Conservation (phyloP, 768 basidiomycete genomes). For the Leccinum ochraceum region DNA sequence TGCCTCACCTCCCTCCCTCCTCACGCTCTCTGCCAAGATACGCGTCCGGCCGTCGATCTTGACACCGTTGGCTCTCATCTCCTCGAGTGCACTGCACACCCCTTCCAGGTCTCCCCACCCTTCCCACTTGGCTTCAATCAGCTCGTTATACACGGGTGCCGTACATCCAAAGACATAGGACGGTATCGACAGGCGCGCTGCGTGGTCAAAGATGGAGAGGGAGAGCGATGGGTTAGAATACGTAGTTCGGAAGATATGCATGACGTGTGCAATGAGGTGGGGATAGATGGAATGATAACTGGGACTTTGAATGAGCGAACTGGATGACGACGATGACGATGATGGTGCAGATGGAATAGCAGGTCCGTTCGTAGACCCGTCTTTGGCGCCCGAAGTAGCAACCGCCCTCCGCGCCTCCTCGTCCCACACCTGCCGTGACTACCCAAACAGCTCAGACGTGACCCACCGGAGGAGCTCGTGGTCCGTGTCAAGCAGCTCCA, state of each 20-base stretch:
- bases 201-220: slow-evolving; percentile 79
- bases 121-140: slow-evolving; percentile 85
- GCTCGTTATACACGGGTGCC: slow-evolving; percentile 84
- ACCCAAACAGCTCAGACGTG: slow-evolving; percentile 63
- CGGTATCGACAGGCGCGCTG: slow-evolving; percentile 68
- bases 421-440: slow-evolving; percentile 43
- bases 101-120: slow-evolving; percentile 81
- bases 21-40: slow-evolving; percentile 58
- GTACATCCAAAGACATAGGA: slow-evolving; percentile 92
- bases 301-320: slow-evolving; percentile 24
- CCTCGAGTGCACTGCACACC: slow-evolving; percentile 69
- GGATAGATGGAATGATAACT: slow-evolving; percentile 71
- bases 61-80: slow-evolving; percentile 84
- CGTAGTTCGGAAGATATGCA: slow-evolving; percentile 75
- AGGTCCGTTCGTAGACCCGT: not conserved
- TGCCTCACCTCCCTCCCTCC: slow-evolving; percentile 60
- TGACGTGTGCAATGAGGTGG: slow-evolving; percentile 72
- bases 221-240: slow-evolving; percentile 81
- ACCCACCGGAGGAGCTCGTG: slow-evolving; percentile 76
- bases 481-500: slow-evolving; percentile 70
- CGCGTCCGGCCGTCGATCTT: slow-evolving; percentile 63
- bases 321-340: not conserved
- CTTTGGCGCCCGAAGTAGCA: slow-evolving; percentile 16
- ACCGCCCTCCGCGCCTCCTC: slow-evolving; percentile 42
- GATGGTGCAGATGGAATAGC: not conserved